Percentiles rank a stretch among this genome's conserved stretches.
phyloP scores from a whole-genome alignment of 495 filamentous ascomycete species.

The Annulohypoxylon maeteangense region DNA sequence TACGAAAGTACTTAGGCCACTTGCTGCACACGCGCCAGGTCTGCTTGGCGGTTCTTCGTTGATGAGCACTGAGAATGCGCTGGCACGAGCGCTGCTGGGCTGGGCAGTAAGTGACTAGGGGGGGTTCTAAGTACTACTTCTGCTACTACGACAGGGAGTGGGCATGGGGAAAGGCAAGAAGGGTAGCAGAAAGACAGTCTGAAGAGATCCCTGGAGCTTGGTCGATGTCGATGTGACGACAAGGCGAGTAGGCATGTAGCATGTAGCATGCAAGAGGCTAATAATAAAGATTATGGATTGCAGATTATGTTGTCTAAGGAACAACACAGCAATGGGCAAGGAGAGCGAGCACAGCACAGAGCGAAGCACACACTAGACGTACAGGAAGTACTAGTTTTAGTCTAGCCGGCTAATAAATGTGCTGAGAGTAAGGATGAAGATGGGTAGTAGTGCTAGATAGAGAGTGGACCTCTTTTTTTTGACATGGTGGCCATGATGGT shows the following conservation, averaged over 20 bases:
- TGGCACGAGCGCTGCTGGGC: slow-evolving; percentile 43
- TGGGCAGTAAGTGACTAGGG: slow-evolving; percentile 34
- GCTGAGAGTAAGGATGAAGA: slow-evolving; percentile 46
- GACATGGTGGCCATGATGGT: slow-evolving; percentile 44
- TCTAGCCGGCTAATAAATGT: slow-evolving; percentile 43
- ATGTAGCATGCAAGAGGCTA: slow-evolving; percentile 37
- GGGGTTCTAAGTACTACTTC: too few relatives aligned
- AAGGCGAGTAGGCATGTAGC: slow-evolving; percentile 20
- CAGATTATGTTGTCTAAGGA: slow-evolving; percentile 27
- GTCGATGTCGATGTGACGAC: slow-evolving; percentile 46
- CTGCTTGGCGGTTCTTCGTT: slow-evolving; percentile 48
- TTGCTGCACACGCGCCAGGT: slow-evolving; percentile 44
- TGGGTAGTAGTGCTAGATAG: slow-evolving; percentile 45
- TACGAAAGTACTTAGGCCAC: slow-evolving; percentile 53
- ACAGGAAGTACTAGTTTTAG: slow-evolving; percentile 16
- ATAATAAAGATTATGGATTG: slow-evolving; percentile 32
- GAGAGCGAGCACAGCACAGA: slow-evolving; percentile 14
- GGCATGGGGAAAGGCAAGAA: slow-evolving; percentile 37
- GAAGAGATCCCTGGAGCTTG: slow-evolving; percentile 40
- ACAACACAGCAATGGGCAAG: slow-evolving; percentile 35
- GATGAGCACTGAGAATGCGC: slow-evolving; percentile 47
- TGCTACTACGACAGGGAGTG: slow-evolving; percentile 37
- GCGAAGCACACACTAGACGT: not conserved
- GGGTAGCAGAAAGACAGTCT: slow-evolving; percentile 29
- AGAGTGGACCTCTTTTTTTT: slow-evolving; percentile 38